Evolutionary conservation across 2,329 filamentous ascomycete species (phyloP).

Genomic region (Neofusicoccum laricinum): DNA sequence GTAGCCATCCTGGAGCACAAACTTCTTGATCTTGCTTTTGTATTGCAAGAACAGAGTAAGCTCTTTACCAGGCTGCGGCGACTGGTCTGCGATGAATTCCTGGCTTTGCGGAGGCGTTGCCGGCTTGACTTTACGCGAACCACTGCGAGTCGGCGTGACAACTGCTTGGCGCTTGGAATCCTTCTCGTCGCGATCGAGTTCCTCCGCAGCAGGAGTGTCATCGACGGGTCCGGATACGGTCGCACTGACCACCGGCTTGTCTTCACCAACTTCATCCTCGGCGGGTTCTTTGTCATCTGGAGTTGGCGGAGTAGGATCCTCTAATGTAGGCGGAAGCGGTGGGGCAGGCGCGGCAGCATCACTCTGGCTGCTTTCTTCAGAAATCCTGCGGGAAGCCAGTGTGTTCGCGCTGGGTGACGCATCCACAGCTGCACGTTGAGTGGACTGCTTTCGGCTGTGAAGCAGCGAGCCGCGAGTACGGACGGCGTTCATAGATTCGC

Average conservation of each 20-base stretch:
- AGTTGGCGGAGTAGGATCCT: conserved; percentile 48
- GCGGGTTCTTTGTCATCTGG: conserved; percentile 56
- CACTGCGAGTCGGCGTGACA: conserved; percentile 27
- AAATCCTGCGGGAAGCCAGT: conserved; percentile 52
- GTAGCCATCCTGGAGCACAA: conserved; percentile 79
- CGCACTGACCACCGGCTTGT: conserved; percentile 30
- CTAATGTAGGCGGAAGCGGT: conserved; percentile 32
- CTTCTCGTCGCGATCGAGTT: conserved; percentile 25
- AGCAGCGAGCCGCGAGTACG: conserved; percentile 57
- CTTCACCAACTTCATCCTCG: conserved; percentile 20
- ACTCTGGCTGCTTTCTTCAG: conserved; percentile 56
- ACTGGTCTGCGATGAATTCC: conserved; percentile 50
- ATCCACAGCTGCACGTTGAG: conserved; percentile 52
- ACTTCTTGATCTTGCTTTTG: conserved; percentile 96
- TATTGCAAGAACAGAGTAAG: conserved; percentile 94
- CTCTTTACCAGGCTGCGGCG: conserved; percentile 77
- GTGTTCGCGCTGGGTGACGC: conserved; percentile 56
- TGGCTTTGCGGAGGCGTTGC: conserved; percentile 39
- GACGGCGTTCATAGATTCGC: conserved; percentile 78
- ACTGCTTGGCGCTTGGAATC: conserved; percentile 20
- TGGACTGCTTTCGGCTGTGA: conserved; percentile 52
- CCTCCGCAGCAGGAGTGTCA: conserved; percentile 27
- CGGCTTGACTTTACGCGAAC: conserved; percentile 33
- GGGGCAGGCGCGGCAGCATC: conserved; percentile 31
- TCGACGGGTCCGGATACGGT: conserved; percentile 35